Percentiles rank a stretch among this genome's conserved stretches.
Evolutionary conservation across 495 filamentous ascomycete genomes (phyloP).

Genomic region (Aeminium ludgeri): DNA sequence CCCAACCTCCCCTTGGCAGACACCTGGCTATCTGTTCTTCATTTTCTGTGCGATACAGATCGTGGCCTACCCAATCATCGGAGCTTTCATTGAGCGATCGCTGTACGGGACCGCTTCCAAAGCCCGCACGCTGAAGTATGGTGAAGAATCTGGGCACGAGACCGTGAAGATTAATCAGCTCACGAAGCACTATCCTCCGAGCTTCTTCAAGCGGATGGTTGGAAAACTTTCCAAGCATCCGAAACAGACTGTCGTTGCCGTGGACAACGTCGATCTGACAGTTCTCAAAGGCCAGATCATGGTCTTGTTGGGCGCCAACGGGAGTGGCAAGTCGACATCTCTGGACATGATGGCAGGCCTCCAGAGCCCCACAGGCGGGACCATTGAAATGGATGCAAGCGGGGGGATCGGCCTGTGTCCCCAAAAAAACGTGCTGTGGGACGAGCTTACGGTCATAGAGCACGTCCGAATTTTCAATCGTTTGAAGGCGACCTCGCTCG

Average conservation of each 20-base stretch:
- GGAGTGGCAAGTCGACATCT: constrained; percentile 73
- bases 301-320: constrained; percentile 71
- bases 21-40: constrained; percentile 17
- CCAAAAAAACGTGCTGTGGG: constrained; percentile 68
- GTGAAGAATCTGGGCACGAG: constrained; percentile 2
- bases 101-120: constrained; percentile 58
- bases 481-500: constrained; percentile 44
- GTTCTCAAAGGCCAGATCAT: constrained; percentile 61
- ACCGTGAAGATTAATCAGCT: constrained; percentile 47
- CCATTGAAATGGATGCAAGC: constrained; percentile 51
- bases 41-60: constrained; percentile 46
- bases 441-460: constrained; percentile 62
- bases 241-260: constrained; percentile 51
- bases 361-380: constrained; percentile 49
- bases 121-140: constrained; percentile 33
- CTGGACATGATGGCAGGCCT: constrained; percentile 72
- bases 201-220: constrained; percentile 34
- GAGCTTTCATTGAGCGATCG: constrained; percentile 49
- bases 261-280: constrained; percentile 46
- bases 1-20: constrained; percentile 16
- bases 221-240: constrained; percentile 34
- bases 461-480: constrained; percentile 64
- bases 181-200: constrained; percentile 57
- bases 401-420: constrained; percentile 76
- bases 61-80: constrained; percentile 52